A percentile compares a stretch with the other conserved stretches of the same genome.
Conservation (phyloP, 164 flowering plant species). For the Aristolochia contorta region DNA sequence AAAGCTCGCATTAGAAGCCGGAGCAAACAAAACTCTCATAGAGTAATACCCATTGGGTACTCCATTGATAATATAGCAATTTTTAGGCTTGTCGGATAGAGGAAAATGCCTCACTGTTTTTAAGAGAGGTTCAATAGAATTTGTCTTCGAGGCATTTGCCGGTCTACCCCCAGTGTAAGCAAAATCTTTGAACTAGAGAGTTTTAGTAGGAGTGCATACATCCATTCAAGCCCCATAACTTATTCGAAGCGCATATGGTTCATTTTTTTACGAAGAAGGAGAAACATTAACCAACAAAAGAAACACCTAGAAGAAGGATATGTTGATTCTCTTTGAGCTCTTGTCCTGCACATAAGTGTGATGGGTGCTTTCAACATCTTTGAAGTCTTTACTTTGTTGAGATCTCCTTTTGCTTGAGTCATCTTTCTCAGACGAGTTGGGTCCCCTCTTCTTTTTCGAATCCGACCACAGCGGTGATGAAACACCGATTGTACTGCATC, state of each 20-base stretch:
- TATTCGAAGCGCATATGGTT: constrained; percentile 76
- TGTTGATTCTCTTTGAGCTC: too few relatives aligned
- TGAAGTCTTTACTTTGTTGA: too few relatives aligned
- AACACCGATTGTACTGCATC: too few relatives aligned
- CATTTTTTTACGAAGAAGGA: constrained; percentile 9
- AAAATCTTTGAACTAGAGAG: constrained; percentile 78
- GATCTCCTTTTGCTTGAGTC: too few relatives aligned
- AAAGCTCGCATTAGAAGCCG: constrained; percentile 35
- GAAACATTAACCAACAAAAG: too few relatives aligned
- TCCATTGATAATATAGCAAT: constrained; percentile 66
- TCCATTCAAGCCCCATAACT: constrained; percentile 90
- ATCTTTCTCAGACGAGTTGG: too few relatives aligned
- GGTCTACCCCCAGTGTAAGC: constrained; percentile 87
- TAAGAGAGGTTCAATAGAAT: constrained; percentile 60
- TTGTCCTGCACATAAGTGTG: too few relatives aligned
- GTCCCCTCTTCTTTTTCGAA: too few relatives aligned
- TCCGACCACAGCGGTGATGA: too few relatives aligned
- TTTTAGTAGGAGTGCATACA: constrained; percentile 56
- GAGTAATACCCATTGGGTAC: constrained; percentile 72
- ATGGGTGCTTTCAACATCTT: too few relatives aligned
- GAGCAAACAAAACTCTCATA: constrained; percentile 74
- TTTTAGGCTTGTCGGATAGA: constrained; percentile 69
- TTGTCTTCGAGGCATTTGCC: constrained; percentile 50
- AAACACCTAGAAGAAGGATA: too few relatives aligned
- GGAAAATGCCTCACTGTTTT: constrained; percentile 86